Evolutionary conservation across 2,329 filamentous ascomycete species (phyloP).

Genomic region (Trichoderma brevicompactum): DNA sequence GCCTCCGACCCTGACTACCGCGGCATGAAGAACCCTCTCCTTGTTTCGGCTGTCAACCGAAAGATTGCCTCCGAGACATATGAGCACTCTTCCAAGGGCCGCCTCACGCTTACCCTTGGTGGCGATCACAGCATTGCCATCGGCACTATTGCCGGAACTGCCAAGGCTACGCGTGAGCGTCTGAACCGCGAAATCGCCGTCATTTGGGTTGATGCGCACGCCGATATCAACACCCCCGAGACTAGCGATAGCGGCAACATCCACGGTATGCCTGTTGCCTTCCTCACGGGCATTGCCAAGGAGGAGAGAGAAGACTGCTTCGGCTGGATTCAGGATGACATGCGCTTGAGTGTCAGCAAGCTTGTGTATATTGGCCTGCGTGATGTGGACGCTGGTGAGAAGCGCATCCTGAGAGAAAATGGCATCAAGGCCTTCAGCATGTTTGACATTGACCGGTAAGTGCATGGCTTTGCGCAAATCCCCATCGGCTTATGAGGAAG

Average conservation of each 20-base stretch:
- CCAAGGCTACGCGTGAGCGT: constrained; percentile 83
- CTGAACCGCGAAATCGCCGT: constrained; percentile 84
- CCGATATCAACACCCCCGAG: constrained; percentile 97
- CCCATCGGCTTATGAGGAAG: no score
- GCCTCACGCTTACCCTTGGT: constrained; percentile 89
- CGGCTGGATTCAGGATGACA: constrained; percentile 81
- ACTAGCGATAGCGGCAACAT: constrained; percentile 88
- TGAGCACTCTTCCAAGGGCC: constrained; percentile 78
- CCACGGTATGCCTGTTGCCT: constrained; percentile 96
- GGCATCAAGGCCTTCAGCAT: constrained; percentile 96
- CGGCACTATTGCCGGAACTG: constrained; percentile 85
- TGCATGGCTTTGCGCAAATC: constrained; percentile 18
- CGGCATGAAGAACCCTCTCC: constrained; percentile 90
- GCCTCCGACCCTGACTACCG: constrained; percentile 76
- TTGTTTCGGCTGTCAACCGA: constrained; percentile 83
- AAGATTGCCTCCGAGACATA: constrained; percentile 85
- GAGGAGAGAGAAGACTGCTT: constrained; percentile 80
- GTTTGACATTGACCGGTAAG: constrained; percentile 92
- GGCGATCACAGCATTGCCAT: constrained; percentile 98
- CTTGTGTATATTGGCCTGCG: constrained; percentile 95
- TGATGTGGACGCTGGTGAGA: constrained; percentile 93
- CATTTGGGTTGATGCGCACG: constrained; percentile 98
- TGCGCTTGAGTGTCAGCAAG: constrained; percentile 74
- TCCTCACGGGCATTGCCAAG: constrained; percentile 81
- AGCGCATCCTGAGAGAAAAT: constrained; percentile 84